Base-by-base conservation (phyloP, 495 filamentous ascomycete genomes). In the Haplographium delicatum region DNA sequence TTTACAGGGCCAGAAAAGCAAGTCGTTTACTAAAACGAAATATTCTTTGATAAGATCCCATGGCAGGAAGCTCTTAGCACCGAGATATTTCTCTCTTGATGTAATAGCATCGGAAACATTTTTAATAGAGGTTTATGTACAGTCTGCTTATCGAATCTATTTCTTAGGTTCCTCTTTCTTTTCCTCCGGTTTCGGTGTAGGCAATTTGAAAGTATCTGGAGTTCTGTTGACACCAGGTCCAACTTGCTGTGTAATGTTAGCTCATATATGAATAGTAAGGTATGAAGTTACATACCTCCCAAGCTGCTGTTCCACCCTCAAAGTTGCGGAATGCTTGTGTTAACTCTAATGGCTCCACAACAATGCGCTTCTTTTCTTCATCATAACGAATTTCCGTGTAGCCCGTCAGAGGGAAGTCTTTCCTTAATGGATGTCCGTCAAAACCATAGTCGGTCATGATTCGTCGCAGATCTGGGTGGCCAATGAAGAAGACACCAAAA, bases 371-470 rank as follows among this genome's bases (percentile, higher is more conserved):
- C 86, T 97, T 99, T 80, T 97, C 94, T 68, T 99, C 94, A 62
- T 96, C 91, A 61, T 89, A 99, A 53, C 94, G 76, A 44, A 99
- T 84, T 80, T 99, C 94, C 44, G 94, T 99, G 74, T 99, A 99
- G 31, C 94, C 94, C 18, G 94, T 97, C 67, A 97, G 71, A 24
- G 94, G 94, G 69, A 99, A 99, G 63, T 99, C 94, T 70, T 99
- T 99, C 65, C 94, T 76, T 62, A 99, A 71, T 7, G 94, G 94
- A 74, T 97, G 91, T 18, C 94, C 94, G 65, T 99, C 94, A 63
- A 99, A 99, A 41, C 94, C 94, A 69, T 99, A 99, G 64, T 99
- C 94, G 33, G 94, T 99, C 91, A 99, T 94, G 73, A 99, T 97
- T 58, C 94, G 83, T 62, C 94, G 81, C 61, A 99, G 75, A 74